phyloP scores from a whole-genome alignment of 441 rosid genomes.

The Populus hybrid region DNA sequence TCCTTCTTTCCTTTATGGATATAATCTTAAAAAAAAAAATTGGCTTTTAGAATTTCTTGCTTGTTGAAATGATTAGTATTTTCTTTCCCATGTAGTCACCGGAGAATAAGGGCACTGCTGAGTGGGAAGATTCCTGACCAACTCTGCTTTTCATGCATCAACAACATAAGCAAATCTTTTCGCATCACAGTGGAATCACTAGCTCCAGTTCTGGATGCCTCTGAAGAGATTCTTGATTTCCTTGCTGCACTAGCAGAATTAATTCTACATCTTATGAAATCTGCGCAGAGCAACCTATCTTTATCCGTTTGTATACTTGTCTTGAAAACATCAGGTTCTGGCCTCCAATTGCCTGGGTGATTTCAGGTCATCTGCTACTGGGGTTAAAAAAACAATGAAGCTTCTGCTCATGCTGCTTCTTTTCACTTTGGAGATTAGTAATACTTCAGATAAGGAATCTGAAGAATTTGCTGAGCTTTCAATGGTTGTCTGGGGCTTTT shows the following conservation, averaged over 20 bases:
- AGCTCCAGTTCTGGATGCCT: constrained; percentile 42
- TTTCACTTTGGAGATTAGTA: constrained; percentile 43
- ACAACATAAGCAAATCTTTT: constrained; percentile 42
- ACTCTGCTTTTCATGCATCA: constrained; percentile 51
- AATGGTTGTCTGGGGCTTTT: constrained; percentile 59
- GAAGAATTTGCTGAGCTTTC: constrained; percentile 63
- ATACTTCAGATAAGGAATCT: constrained; percentile 33
- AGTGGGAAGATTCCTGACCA: constrained; percentile 46
- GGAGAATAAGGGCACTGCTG: constrained; percentile 33
- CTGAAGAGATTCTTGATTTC: constrained; percentile 50
- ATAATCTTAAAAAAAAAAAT: neutral
- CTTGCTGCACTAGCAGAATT: constrained; percentile 70
- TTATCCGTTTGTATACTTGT: constrained; percentile 46
- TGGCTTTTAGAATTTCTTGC: constrained; percentile 2
- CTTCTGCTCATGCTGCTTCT: constrained; percentile 65
- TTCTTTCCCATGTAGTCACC: constrained; percentile 40
- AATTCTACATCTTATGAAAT: constrained; percentile 59
- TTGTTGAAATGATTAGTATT: constrained; percentile 15
- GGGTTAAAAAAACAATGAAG: constrained; percentile 48
- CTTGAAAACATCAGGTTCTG: constrained; percentile 56
- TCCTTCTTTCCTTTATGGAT: neutral
- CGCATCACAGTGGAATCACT: constrained; percentile 41
- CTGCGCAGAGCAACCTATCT: constrained; percentile 37
- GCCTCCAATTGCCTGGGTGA: constrained; percentile 62
- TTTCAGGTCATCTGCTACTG: constrained; percentile 39